A percentile compares a stretch with the other conserved stretches of the same genome.
These are phyloP conservation scores for Termitomyces sp. DNA, from an alignment of 768 basidiomycete genomes.

Conservation along the genomic window DNA sequence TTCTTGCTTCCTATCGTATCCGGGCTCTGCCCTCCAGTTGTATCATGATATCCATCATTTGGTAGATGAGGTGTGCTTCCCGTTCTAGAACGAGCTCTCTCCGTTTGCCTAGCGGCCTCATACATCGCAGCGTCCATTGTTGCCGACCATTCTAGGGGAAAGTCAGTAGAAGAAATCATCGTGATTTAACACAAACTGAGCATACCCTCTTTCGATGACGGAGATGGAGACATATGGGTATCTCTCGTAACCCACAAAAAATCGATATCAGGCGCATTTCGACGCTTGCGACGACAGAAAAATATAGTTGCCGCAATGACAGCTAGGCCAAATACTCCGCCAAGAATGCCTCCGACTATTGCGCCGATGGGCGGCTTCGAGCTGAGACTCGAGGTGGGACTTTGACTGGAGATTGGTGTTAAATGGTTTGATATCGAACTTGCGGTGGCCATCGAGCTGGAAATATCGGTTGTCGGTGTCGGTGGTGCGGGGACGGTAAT, in stretches of 20 bases:
- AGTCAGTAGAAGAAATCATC: not conserved
- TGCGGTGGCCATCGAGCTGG: not conserved
- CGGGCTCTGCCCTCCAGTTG: no score
- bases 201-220: slow-evolving; percentile 4
- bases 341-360: slow-evolving; percentile 6
- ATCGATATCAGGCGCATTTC: not conserved
- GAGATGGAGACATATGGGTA: no score
- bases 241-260: not conserved
- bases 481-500: not conserved
- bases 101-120: slow-evolving; percentile 5
- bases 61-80: not conserved
- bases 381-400: not conserved
- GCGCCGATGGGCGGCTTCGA: not conserved
- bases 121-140: not conserved
- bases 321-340: not conserved
- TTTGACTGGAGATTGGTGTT: not conserved
- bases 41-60: no score
- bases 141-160: slow-evolving; percentile 3
- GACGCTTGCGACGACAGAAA: no score
- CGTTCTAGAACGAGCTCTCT: slow-evolving; percentile 1
- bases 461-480: no score
- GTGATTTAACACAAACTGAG: not conserved
- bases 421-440: not conserved
- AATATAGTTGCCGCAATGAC: no score
- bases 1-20: no score